Percentiles rank a stretch among this genome's conserved stretches.
Evolutionary conservation across 2,329 filamentous ascomycete species (phyloP).

Genomic region (Ceratocystis huliohia): DNA sequence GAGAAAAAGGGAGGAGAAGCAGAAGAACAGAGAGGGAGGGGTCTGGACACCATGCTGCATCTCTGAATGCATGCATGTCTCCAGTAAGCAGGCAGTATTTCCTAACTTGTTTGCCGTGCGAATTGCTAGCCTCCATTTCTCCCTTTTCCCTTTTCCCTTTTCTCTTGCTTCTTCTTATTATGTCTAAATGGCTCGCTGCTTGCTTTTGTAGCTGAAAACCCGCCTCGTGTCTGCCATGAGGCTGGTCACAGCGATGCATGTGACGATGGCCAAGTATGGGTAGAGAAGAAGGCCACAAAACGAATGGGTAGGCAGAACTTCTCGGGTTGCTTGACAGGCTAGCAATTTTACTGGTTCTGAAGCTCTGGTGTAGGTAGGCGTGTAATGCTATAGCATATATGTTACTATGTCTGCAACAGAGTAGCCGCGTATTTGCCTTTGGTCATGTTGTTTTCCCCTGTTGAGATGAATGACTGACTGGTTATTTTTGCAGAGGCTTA

Average conservation of each 20-base stretch:
- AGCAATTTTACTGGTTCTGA: too few species aligned
- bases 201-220: not conserved
- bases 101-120: not conserved
- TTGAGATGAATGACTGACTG: not conserved
- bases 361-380: not conserved
- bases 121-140: not conserved
- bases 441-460: not conserved
- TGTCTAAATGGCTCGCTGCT: not conserved
- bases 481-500: not conserved
- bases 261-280: not conserved
- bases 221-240: slow-evolving; percentile 6
- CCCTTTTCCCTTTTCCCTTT: not conserved
- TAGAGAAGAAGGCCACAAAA: not conserved
- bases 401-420: not conserved
- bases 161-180: not conserved
- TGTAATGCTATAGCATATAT: not conserved
- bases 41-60: not conserved
- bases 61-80: not conserved
- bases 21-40: not conserved
- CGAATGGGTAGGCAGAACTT: too few species aligned
- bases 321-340: too few species aligned
- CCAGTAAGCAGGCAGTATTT: not conserved
- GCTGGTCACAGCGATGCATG: not conserved
- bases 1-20: not conserved
- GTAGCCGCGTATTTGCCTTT: not conserved